Evolutionary conservation across 2,329 filamentous ascomycete species (phyloP).

Genomic region (Alternaria gansuensis): DNA sequence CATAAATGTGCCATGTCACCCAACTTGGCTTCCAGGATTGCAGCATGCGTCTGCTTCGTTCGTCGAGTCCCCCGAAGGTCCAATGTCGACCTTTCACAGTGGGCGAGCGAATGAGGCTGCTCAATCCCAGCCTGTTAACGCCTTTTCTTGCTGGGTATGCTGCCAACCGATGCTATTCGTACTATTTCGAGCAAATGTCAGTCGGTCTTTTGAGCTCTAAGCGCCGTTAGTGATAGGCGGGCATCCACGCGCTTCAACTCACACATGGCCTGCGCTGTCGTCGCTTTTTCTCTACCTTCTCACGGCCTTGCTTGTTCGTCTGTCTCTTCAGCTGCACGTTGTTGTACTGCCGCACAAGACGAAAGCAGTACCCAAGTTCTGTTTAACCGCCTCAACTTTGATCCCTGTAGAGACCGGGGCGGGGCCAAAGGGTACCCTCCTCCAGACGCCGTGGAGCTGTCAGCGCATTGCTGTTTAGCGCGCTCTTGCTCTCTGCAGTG

Average conservation of each 20-base stretch:
- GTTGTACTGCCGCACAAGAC: constrained; percentile 41
- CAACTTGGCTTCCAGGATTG: constrained; percentile 45
- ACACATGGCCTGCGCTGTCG: constrained; percentile 44
- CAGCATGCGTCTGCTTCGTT: constrained; percentile 39
- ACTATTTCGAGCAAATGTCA: constrained; percentile 52
- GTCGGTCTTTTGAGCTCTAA: constrained; percentile 44
- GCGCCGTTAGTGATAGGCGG: constrained; percentile 52
- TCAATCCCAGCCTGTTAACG: constrained; percentile 47
- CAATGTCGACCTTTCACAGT: constrained; percentile 38
- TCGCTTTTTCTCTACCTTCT: constrained; percentile 39
- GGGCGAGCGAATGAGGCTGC: constrained; percentile 42
- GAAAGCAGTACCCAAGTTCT: constrained; percentile 54
- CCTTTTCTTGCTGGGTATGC: constrained; percentile 39
- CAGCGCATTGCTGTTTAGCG: constrained; percentile 49
- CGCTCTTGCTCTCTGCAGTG: constrained; percentile 51
- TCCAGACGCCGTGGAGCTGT: constrained; percentile 50
- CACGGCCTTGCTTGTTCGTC: constrained; percentile 40
- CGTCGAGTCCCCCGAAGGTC: constrained; percentile 38
- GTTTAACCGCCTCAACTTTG: constrained; percentile 43
- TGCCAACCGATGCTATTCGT: constrained; percentile 38
- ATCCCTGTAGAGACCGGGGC: constrained; percentile 50
- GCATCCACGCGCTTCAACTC: constrained; percentile 44
- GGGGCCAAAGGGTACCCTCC: constrained; percentile 52
- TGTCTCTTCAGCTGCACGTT: constrained; percentile 49
- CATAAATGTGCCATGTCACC: constrained; percentile 45